Base-by-base conservation (phyloP, 1,284 basidiomycete species). In the Pseudozyma hubeiensis region DNA sequence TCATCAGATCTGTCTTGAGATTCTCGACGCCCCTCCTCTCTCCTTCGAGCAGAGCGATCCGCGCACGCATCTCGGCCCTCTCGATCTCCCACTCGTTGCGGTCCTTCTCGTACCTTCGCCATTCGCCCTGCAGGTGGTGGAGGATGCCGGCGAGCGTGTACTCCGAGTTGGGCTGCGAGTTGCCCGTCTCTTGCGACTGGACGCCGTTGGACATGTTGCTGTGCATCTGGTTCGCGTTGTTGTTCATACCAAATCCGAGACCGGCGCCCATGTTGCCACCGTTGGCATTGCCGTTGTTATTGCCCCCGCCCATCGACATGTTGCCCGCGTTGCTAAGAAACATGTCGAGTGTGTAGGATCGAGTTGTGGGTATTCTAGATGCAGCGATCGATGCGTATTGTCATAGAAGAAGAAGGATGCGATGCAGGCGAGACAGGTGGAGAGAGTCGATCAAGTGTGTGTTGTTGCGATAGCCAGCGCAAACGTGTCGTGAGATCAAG, bases 11-110 rank as follows among this genome's bases (percentile, higher is more conserved):
- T 56, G 96, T 90, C 86, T 97, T 94, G 74, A 97, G 90, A 85
- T 98, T 97, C 86, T 99, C 96, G 78, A 95, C 95, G 3, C 94
- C 96, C 64, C 95, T 88, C 58, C 94, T 90, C 85, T 98, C 95
- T 52, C 96, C 96, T 85, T 99, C 96, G 57, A 99, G 89, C 54
- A 98, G 88, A n/a, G 96, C 96, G 78, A 99, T 97, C 53, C 96
- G 90, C 58, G 95, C 94, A 92, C 94, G 71, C 94, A 99, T 97
- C 86, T 99, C 96, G 37, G 97, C 96, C 77, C 96, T 88, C 87
- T 99, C 96, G 81, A 99, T 99, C 88, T 98, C 96, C 96, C 95
- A 99, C 86, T 98, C 95, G 85, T 99, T 99, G 80, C 96, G 89
- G 86, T 99, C 95, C 84, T 93, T 91, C 85, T 98, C 95, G 73